Evolutionary conservation across 805 yeast genomes (phyloP).

Genomic region (Monosporozyma siamensis): DNA sequence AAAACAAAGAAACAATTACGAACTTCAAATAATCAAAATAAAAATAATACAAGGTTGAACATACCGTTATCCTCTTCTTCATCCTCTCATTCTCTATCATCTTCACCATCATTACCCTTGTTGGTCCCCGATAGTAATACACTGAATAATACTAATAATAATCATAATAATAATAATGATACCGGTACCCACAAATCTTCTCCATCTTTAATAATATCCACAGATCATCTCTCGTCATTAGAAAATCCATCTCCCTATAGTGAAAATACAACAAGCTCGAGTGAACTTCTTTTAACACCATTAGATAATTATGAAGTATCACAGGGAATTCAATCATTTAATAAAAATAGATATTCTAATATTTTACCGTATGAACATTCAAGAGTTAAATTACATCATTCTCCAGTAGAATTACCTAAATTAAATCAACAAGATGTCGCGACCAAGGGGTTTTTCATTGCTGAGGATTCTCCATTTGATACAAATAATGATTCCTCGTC

Average conservation of each 20-base stretch:
- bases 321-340: constrained; percentile 68
- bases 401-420: constrained; percentile 17
- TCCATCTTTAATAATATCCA: not conserved
- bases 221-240: constrained; percentile 3
- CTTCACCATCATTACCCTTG: no score
- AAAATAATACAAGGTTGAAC: no score
- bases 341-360: constrained; percentile 78
- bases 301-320: constrained; percentile 36
- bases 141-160: not conserved
- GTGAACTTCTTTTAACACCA: constrained; percentile 21
- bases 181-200: constrained; percentile 2
- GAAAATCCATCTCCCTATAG: constrained; percentile 5
- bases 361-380: constrained; percentile 80
- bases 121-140: no score
- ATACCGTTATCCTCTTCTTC: no score
- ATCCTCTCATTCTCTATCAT: no score
- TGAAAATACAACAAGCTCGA: constrained; percentile 5
- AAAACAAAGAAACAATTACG: not conserved
- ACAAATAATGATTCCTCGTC: not conserved
- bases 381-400: constrained; percentile 44
- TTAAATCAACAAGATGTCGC: not conserved
- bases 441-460: constrained; percentile 1
- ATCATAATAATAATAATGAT: not conserved
- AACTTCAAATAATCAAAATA: no score
- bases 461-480: not conserved